Conservation (phyloP, 768 basidiomycete species). For the Agrocybe chaxingu region DNA sequence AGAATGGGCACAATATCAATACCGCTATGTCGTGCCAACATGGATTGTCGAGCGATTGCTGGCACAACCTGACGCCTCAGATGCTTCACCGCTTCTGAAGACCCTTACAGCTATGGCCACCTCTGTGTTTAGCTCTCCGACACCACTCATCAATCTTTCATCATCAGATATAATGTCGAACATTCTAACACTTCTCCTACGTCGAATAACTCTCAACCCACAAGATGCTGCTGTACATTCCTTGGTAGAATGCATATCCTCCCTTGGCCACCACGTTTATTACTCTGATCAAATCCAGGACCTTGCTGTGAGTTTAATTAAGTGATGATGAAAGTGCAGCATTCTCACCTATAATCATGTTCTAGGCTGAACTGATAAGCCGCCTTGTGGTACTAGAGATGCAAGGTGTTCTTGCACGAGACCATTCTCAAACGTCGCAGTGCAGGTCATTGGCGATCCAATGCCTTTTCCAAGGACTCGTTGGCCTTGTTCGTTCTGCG, state of each 20-base stretch:
- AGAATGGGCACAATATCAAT: constrained; percentile 93
- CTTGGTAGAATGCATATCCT: constrained; percentile 74
- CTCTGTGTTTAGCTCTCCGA: constrained; percentile 77
- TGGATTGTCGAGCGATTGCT: constrained; percentile 77
- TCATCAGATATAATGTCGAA: constrained; percentile 86
- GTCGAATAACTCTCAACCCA: constrained; percentile 58
- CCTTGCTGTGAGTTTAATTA: constrained; percentile 50
- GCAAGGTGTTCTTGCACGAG: constrained; percentile 49
- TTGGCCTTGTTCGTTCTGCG: constrained; percentile 66
- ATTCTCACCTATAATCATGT: not conserved
- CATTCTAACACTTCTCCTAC: constrained; percentile 70
- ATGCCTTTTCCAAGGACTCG: constrained; percentile 64
- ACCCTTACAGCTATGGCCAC: constrained; percentile 78
- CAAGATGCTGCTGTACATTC: constrained; percentile 64
- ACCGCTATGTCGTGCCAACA: constrained; percentile 87
- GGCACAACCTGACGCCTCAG: constrained; percentile 51
- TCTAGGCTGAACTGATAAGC: constrained; percentile 69
- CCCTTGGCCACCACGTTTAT: constrained; percentile 88
- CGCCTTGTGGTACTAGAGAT: constrained; percentile 71
- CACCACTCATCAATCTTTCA: constrained; percentile 83
- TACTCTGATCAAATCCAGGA: constrained; percentile 97
- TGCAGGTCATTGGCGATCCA: constrained; percentile 66
- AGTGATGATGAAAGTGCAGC: not conserved
- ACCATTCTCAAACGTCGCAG: constrained; percentile 22
- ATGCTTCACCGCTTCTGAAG: constrained; percentile 47